Base-by-base conservation (phyloP, 2,329 filamentous ascomycete genomes). In the Sclerotinia glacialis region DNA sequence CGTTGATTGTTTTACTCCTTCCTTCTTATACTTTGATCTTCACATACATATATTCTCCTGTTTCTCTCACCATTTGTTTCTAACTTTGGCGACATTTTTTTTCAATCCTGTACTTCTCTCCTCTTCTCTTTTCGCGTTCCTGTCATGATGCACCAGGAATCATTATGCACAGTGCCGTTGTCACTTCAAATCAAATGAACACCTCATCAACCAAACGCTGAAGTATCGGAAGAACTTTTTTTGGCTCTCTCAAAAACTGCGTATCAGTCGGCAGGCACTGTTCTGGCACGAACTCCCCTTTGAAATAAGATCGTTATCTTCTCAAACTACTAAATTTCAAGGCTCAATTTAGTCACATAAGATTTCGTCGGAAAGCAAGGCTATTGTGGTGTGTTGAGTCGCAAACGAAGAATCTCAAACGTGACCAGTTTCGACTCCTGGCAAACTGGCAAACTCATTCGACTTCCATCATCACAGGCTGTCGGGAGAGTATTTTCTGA, bases 171-270 rank as follows among this genome's bases (percentile, higher is more conserved):
- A 16, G 23, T 40, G 21, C 44, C 47, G 28, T 47, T 52, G 23
- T 21, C 34, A 52, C 34, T 44, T 60, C 21, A 50, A 31, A 60
- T 34, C 46, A 34, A 65, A 65, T 65, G 64, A 65, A 65, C 64
- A 60, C 40, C 26, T 52, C 42, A 65, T 60, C 18, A 5, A 18
- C 55, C 44, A 26, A 50, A 23, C 21, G 44, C 21, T 60, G 34
- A 59, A 52, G 56, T 14, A 44, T 46, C 26, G 64, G 54, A 44
- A 60, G 44, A 49, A 37, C 58, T 11, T 46, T 46, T 46, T 63
- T 12, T 23, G n/a, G 23, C 37, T 11, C 14, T 34, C 34, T 55
- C 40, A 14, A 42, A 5, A 42, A 65, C 46, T 65, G 55, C 54
- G 31, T 61, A 52, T 61, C 58, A 42, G 44, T 42, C n/a, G 34